phyloP scores from a whole-genome alignment of 177 flowering plant species.

The Vitis hybrid region DNA sequence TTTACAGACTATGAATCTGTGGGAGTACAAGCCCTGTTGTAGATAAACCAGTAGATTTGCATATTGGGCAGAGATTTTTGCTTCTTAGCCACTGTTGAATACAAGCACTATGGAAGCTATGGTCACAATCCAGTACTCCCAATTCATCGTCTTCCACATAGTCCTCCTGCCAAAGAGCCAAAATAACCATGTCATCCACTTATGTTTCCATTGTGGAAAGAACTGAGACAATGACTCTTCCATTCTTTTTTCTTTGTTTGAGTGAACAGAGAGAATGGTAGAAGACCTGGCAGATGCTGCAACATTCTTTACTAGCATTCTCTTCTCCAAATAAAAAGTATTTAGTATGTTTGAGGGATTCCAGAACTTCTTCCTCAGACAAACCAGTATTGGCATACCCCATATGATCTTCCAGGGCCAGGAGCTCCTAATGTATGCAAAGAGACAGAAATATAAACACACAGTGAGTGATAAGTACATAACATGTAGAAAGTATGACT shows the following conservation, averaged over 20 bases:
- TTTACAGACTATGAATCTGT: too few species aligned
- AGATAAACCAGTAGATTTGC: constrained; percentile 16
- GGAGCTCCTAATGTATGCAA: constrained; percentile 14
- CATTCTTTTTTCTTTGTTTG: too few species aligned
- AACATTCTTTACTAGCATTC: constrained; percentile 11
- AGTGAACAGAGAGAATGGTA: background rate
- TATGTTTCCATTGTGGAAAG: too few species aligned
- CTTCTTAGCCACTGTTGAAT: constrained; percentile 20
- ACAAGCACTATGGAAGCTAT: constrained; percentile 19
- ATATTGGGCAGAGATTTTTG: constrained; percentile 22
- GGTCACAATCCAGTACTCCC: constrained; percentile 26
- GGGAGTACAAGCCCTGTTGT: background rate
- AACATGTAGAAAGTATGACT: too few species aligned
- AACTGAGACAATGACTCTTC: too few species aligned
- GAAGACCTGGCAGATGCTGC: constrained; percentile 23
- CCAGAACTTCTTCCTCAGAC: constrained; percentile 7
- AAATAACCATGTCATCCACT: background rate
- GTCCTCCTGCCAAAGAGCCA: constrained; percentile 20
- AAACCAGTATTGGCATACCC: constrained; percentile 21
- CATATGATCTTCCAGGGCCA: constrained; percentile 20
- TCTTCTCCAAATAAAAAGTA: constrained; percentile 14
- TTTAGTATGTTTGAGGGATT: constrained; percentile 13
- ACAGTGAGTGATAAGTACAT: background rate
- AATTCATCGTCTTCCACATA: constrained; percentile 21
- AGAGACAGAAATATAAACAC: background rate